These are phyloP conservation scores for Rosellinia necatrix DNA, from an alignment of 2,329 filamentous ascomycete species.

Conservation along the genomic window DNA sequence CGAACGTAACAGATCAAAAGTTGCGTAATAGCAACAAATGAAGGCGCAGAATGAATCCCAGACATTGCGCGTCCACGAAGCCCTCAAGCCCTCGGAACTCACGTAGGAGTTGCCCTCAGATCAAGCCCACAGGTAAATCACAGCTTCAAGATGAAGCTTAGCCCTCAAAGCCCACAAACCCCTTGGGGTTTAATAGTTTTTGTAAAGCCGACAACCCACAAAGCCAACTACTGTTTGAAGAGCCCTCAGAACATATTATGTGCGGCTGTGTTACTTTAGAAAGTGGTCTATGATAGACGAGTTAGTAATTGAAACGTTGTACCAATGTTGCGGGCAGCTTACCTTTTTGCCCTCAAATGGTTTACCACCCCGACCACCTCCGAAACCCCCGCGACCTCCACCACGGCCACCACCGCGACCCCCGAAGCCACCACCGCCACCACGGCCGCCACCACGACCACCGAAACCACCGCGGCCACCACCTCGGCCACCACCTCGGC, in stretches of 20 bases:
- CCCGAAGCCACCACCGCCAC: conserved; percentile 54
- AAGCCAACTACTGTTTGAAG: conserved; percentile 54
- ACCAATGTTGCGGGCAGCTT: neutral
- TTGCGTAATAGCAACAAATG: conserved; percentile 12
- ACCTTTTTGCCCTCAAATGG: conserved; percentile 78
- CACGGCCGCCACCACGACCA: conserved; percentile 47
- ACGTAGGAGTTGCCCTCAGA: conserved; percentile 41
- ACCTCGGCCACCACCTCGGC: conserved; percentile 56
- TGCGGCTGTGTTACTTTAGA: conserved; percentile 48
- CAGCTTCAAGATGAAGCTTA: conserved; percentile 49
- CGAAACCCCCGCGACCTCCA: conserved; percentile 46
- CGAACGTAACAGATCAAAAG: conserved; percentile 30
- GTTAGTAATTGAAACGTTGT: conserved; percentile 8
- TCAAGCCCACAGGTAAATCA: conserved; percentile 62
- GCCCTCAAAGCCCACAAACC: conserved; percentile 60
- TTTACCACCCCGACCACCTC: conserved; percentile 52
- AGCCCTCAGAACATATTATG: conserved; percentile 50
- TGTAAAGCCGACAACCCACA: conserved; percentile 61
- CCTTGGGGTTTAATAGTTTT: conserved; percentile 46
- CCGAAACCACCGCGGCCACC: conserved; percentile 54
- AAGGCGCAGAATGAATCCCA: conserved; percentile 29
- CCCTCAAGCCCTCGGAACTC: conserved; percentile 41
- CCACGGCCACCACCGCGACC: conserved; percentile 57
- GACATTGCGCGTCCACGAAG: conserved; percentile 29
- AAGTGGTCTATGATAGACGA: conserved; percentile 50